phyloP scores from a whole-genome alignment of 768 basidiomycete species.

The Inosperma sp. region DNA sequence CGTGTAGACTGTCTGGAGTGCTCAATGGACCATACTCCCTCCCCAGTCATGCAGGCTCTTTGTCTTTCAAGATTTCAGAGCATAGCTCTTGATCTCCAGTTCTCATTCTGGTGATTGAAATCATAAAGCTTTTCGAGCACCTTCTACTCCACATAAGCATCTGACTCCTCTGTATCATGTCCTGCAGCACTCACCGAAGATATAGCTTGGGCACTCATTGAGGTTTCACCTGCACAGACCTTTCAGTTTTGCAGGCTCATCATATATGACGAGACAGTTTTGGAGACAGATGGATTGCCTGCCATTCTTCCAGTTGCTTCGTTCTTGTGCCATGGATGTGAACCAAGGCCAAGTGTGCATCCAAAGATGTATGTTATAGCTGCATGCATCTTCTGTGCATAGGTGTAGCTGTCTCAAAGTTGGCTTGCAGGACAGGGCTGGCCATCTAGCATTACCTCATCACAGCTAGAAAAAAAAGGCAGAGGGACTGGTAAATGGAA shows the following conservation, averaged over 20 bases:
- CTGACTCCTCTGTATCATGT: not conserved
- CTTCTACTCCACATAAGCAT: not conserved
- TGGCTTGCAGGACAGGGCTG: slow-evolving; percentile 1
- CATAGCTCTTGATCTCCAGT: slow-evolving; percentile 6
- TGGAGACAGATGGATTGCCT: slow-evolving; percentile 17
- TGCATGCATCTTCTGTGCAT: slow-evolving; percentile 37
- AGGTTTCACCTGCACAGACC: slow-evolving; percentile 10
- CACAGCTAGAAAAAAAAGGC: slow-evolving; percentile 11
- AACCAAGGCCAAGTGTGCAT: slow-evolving; percentile 21
- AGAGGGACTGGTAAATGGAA: not conserved
- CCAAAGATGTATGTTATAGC: slow-evolving; percentile 29
- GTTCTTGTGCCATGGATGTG: slow-evolving; percentile 25
- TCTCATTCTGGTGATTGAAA: slow-evolving; percentile 9
- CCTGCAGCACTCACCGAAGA: slow-evolving; percentile 8
- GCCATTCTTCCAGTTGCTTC: not conserved
- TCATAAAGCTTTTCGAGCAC: slow-evolving; percentile 11
- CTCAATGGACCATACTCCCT: slow-evolving; percentile 22
- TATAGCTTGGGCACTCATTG: slow-evolving; percentile 17
- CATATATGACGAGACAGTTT: slow-evolving; percentile 15
- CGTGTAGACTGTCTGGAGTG: slow-evolving; percentile 30
- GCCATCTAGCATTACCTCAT: slow-evolving; percentile 11
- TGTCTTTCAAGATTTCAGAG: not conserved
- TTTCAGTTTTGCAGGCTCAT: slow-evolving; percentile 13
- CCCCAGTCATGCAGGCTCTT: slow-evolving; percentile 25
- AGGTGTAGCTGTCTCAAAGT: slow-evolving; percentile 19